Conservation (phyloP, 352 stramenopile species). For the Phytophthora capsici region DNA sequence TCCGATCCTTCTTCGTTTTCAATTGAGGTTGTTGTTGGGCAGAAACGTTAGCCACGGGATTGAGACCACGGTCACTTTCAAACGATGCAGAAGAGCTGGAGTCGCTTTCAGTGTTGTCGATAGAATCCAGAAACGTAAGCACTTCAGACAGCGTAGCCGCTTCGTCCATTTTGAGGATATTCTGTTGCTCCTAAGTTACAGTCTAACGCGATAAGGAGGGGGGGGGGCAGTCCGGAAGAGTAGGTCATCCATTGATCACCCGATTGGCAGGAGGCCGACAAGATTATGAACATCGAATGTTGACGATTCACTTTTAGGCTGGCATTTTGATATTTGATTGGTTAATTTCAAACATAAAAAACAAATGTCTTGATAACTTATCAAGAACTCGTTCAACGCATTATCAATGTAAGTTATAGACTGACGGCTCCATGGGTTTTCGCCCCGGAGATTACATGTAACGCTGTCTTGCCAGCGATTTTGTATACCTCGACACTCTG, state of each 20-base stretch:
- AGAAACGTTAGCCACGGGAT: neutral
- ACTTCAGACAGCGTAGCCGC: constrained; percentile 6
- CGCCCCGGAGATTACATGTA: too few species aligned
- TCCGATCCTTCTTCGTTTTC: constrained; percentile 21
- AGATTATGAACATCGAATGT: constrained; percentile 9
- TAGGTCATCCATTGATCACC: too few species aligned
- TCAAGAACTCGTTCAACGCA: too few species aligned
- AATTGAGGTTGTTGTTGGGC: neutral
- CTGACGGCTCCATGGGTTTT: too few species aligned
- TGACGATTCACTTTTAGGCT: neutral
- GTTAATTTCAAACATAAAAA: too few species aligned
- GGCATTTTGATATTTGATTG: too few species aligned
- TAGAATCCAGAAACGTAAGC: constrained; percentile 14
- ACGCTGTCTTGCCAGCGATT: too few species aligned
- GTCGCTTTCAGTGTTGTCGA: constrained; percentile 25
- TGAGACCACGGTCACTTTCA: neutral
- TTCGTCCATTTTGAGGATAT: constrained; percentile 6
- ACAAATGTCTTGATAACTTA: too few species aligned
- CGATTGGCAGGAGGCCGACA: neutral
- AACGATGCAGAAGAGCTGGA: constrained; percentile 9
- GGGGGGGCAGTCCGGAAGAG: too few species aligned
- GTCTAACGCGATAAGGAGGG: too few species aligned
- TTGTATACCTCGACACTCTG: too few species aligned
- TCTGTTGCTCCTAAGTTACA: neutral
- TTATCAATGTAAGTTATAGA: too few species aligned